Evolutionary conservation across 2,329 filamentous ascomycete species (phyloP), one percentile per base, ranked within the genome.

Genomic region (Hymenoscyphus infarciens): DNA sequence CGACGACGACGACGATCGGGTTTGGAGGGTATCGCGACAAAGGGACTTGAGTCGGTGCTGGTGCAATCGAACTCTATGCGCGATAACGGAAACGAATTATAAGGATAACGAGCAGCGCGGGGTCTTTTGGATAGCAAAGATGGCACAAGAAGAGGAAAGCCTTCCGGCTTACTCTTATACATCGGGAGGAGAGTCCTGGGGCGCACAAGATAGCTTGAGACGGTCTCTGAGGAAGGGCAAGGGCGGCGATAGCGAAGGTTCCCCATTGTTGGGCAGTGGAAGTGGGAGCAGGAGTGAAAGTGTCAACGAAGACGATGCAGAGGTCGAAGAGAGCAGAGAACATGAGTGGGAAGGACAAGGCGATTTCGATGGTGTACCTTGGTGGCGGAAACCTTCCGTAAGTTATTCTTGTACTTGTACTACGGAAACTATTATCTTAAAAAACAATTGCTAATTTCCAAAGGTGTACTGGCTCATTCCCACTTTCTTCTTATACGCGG

Each of bases 381-480:
- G 85, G 85, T 86, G 85, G 79, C 82, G 78, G 65, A 79, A 74
- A 67, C 88, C 88, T 15, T 88, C 85, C 56, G 84, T 88, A 78
- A 67, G 82, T 75, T 65, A 15, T 7, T 33, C 3, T 25, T 27
- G 38, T 33, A 57, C 16, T 22, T 27, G 38, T 54, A 13, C 27
- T 25, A 31, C 38, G 11, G 39, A 25, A 29, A 31, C 29, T 8
- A n/a, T 22, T n/a, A 8, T 49, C 33, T 54, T 62, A 27, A 27
- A n/a, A 57, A 61, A 25, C 29, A 39, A 57, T 54, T 57, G 60
- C 74, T 77, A 68, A 76, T 65, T n/a, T 33, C 15, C 15, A 38
- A 64, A 91, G 90, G 85, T 96, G 59, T 91, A 82, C 75, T 98
- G 92, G 91, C 81, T 98, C 4, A 75, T 98, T 7, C 85, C 84